Percentiles rank a stretch among this genome's conserved stretches.
These are phyloP conservation scores for Paramecium pentaurelia DNA, from an alignment of 73 alveolate genomes.

Conservation along the genomic window DNA sequence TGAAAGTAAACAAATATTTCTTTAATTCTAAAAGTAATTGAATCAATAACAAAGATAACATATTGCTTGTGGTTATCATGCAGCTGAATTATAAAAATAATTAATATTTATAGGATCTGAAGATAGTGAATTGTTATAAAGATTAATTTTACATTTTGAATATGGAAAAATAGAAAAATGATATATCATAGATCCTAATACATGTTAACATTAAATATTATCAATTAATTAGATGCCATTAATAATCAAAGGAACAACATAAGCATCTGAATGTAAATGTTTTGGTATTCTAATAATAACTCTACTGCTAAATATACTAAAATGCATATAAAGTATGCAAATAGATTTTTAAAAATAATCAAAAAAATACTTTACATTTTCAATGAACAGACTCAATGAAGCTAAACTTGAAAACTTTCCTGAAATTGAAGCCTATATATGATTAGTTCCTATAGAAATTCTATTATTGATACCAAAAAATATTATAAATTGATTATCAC, in stretches of 20 bases:
- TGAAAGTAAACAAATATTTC: neutral
- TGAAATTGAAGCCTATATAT: constrained; percentile 58
- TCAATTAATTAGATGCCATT: neutral
- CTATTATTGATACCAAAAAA: constrained; percentile 48
- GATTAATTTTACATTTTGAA: constrained; percentile 13
- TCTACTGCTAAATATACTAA: constrained; percentile 43
- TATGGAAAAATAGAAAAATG: neutral
- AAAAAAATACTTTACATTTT: constrained; percentile 44
- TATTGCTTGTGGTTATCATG: constrained; percentile 8
- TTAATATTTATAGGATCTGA: constrained; percentile 15
- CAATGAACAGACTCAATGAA: constrained; percentile 54
- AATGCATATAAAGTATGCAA: neutral
- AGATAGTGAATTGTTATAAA: neutral
- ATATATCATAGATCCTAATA: constrained; percentile 9
- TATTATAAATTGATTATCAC: constrained; percentile 48
- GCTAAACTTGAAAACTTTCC: constrained; percentile 54
- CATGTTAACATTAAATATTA: neutral
- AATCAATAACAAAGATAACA: neutral
- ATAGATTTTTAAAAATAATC: neutral
- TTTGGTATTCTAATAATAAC: constrained; percentile 55
- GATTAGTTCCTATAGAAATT: constrained; percentile 25
- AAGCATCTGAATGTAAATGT: constrained; percentile 10
- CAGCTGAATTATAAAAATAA: neutral
- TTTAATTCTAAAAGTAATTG: neutral
- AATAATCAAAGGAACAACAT: neutral